Conservation (phyloP, 257 asterid species). For the Solanum pinnatisectum region DNA sequence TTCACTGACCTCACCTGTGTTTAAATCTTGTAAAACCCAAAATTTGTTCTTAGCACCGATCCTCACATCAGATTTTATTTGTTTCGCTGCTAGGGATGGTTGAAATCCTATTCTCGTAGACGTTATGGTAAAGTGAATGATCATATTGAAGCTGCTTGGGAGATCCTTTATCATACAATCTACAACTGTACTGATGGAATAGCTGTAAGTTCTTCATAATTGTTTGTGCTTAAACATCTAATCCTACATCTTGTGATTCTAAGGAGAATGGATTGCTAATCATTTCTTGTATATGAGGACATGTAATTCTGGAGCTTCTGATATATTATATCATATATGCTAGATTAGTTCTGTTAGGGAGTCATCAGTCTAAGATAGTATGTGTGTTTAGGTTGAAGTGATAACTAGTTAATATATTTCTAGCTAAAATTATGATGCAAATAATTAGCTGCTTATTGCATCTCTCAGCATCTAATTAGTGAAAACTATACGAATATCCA, state of each 20-base stretch:
- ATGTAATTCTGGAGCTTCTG: background rate
- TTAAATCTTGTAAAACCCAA: background rate
- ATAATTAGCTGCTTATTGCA: background rate
- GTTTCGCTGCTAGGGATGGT: conserved; percentile 64
- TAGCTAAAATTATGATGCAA: background rate
- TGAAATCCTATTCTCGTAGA: conserved; percentile 65
- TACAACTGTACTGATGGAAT: conserved; percentile 95
- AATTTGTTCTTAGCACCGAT: background rate
- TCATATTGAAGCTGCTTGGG: conserved; percentile 79
- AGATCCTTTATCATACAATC: conserved; percentile 66
- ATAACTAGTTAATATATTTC: background rate
- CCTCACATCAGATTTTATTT: background rate
- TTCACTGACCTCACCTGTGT: background rate
- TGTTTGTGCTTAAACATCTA: background rate
- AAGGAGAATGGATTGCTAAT: background rate
- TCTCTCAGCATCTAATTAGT: background rate
- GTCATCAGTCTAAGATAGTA: background rate
- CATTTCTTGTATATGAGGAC: background rate
- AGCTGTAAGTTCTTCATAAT: conserved; percentile 46
- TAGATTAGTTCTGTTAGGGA: background rate
- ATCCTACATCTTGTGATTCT: background rate
- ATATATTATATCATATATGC: background rate
- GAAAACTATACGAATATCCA: background rate
- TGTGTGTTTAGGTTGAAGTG: background rate
- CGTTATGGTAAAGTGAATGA: conserved; percentile 69